Base-by-base conservation (phyloP, 2,329 filamentous ascomycete genomes). In the Onygenales sp. region DNA sequence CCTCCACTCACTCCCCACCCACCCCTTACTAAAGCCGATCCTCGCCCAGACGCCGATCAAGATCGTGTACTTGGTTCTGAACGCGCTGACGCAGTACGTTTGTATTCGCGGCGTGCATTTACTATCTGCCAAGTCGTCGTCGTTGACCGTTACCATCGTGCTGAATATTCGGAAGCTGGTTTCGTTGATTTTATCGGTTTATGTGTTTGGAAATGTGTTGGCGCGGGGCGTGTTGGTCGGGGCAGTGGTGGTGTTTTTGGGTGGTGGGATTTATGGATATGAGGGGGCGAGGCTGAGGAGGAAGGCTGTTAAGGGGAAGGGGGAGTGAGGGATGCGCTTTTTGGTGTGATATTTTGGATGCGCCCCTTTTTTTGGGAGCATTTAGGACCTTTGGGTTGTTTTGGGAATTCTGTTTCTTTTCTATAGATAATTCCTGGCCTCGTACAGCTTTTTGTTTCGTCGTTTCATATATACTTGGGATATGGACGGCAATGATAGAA, bases 61-160 rank as follows among this genome's bases (percentile, higher is more conserved):
- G 49, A 59, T 72, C 4, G 57, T 69, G 9, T 70, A 70, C 41
- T 64, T 76, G 47, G 33, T 71, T 7, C 60, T 75, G 57, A 75
- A 76, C 61, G 89, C 94, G 0, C 66, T 94, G 48, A 97, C 93
- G 2, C 93, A 98, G 70, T 89, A 96, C 64, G 81, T 90, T 27
- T 98, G 93, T 69, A 97, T 98, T 58, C 87, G 91, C 2, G 93
- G 93, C 1, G 93, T 98, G 54, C 97, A 97, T 61, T 79, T 95
- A n/a, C 78, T 98, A 4, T 91, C 89, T 1, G 88, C 92, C 0
- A 86, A 85, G 52, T 89, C 89, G 3, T 92, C 91, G 3, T 94
- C 93, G 0, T 78, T 98, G 53, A 97, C 93, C 0, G 93, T 98
- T 27, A 96, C 92, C 1, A 95, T 98, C 62, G 90, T 97, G 47